Base-by-base conservation (phyloP, 2,329 filamentous ascomycete genomes). In the Paecilomyces niveus region DNA sequence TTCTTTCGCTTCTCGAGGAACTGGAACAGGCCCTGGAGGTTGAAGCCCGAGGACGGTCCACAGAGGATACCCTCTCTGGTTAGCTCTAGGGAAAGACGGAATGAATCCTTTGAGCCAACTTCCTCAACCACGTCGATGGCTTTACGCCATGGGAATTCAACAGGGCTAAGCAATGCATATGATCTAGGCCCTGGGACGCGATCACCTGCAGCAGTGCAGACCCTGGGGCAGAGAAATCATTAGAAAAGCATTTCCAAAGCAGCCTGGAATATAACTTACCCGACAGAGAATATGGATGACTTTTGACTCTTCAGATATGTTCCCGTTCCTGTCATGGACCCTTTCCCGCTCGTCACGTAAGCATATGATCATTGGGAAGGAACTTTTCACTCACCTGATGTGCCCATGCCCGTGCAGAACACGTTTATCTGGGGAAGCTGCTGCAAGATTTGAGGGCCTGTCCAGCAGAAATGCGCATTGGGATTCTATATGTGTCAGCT, bases 31-130 rank as follows among this genome's bases (percentile, higher is more conserved):
- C 84, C 82, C 57, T 78, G 64, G 0, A 87, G 71, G 56, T 82
- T 84, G 64, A 85, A 82, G 0, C 85, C 84, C 0, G 83, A 86
- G 0, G 83, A 85, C 0, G 85, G 85, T 0, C 85, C 85, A 49
- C 81, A 84, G 6, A 87, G 75, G 6, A 87, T 68, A 0, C 85
- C 84, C 55, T 85, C 74, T 1, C 84, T 76, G 24, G 78, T 84
- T 1, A 87, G 72, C 11, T 80, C 72, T 29, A 86, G 66, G 0
- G 83, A 86, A 7, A 81, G 61, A 0, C 73, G 70, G 65, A 79
- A 86, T 0, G 84, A 82, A 39, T 84, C 80, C 7, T 74, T 69
- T 0, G 83, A 85, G 1, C 78, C 79, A 1, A 86, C 82, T 55
- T 84, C 77, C 58, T 85, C 82, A 8, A 85, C 78, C 1, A 72